Conservation (phyloP, 371 early-diverging fungal genomes). For the Ordospora pajunii region DNA sequence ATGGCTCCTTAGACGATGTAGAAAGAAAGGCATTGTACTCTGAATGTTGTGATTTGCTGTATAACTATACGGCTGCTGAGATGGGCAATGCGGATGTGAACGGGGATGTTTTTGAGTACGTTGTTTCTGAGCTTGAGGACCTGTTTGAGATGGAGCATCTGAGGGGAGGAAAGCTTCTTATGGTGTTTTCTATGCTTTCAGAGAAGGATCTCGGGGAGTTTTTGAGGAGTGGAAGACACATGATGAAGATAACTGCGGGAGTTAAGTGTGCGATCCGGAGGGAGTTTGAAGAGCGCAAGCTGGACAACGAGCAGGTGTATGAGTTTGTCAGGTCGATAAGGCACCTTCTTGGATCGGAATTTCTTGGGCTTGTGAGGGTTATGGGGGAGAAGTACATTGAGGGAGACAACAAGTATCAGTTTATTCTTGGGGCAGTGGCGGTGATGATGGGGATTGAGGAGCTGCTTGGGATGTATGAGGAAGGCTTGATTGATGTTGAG, state of each 20-base stretch:
- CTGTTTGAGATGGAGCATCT: neutral
- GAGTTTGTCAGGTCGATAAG: slow-evolving; percentile 8
- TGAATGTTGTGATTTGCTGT: slow-evolving; percentile 3
- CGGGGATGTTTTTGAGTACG: neutral
- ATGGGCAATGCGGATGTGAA: neutral
- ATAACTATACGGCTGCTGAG: neutral
- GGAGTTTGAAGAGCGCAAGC: neutral
- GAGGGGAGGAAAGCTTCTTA: slow-evolving; percentile 7
- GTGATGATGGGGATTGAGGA: slow-evolving; percentile 1
- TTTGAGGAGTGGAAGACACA: neutral
- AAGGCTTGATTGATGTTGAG: neutral
- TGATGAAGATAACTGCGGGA: neutral
- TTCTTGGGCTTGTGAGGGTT: neutral
- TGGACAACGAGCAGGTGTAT: neutral
- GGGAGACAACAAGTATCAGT: neutral
- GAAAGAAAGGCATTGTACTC: neutral
- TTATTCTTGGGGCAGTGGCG: neutral
- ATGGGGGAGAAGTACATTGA: neutral
- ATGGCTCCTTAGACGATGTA: no score
- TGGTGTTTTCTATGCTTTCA: neutral
- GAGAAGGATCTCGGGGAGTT: neutral
- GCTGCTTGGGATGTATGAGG: neutral
- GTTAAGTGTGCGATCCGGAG: neutral
- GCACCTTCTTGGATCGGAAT: slow-evolving; percentile 1
- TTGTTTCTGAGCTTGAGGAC: neutral